A percentile compares a stretch with the other conserved stretches of the same genome.
Conservation (phyloP, 345 rosid species). For the Turritis glabra region DNA sequence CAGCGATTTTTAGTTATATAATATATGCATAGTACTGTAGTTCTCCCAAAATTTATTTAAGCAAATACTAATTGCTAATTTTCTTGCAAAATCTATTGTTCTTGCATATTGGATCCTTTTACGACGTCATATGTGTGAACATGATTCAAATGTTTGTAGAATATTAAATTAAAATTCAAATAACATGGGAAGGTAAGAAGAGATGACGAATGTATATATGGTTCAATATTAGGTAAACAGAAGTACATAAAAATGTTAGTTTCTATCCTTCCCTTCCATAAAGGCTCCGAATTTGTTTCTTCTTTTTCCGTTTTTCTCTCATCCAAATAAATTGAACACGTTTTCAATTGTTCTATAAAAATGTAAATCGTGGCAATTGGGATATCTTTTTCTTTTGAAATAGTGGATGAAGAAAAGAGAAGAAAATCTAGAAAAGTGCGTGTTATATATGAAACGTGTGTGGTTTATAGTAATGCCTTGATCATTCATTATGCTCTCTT, state of each 20-base stretch:
- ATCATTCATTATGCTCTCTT: constrained; percentile 15
- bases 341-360: constrained; percentile 30
- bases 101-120: constrained; percentile 13
- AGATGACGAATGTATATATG: constrained; percentile 4
- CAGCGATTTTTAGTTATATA: no score
- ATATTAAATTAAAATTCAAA: background rate
- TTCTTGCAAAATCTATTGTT: background rate
- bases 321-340: constrained; percentile 22
- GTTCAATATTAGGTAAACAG: constrained; percentile 36
- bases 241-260: constrained; percentile 36
- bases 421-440: constrained; percentile 13
- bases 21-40: background rate
- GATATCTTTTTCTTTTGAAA: constrained; percentile 11
- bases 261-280: constrained; percentile 35
- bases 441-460: constrained; percentile 25
- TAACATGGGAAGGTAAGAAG: constrained; percentile 18
- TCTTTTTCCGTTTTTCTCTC: constrained; percentile 16
- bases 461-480: constrained; percentile 27
- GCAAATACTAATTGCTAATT: background rate
- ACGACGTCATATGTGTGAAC: constrained; percentile 25
- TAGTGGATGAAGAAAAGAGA: constrained; percentile 27
- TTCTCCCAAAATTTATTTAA: background rate
- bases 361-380: constrained; percentile 30
- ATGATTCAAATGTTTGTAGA: background rate
- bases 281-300: constrained; percentile 36